These are phyloP conservation scores for Fusarium brevicatenulatum DNA, from an alignment of 2,329 filamentous ascomycete genomes.

Conservation along the genomic window DNA sequence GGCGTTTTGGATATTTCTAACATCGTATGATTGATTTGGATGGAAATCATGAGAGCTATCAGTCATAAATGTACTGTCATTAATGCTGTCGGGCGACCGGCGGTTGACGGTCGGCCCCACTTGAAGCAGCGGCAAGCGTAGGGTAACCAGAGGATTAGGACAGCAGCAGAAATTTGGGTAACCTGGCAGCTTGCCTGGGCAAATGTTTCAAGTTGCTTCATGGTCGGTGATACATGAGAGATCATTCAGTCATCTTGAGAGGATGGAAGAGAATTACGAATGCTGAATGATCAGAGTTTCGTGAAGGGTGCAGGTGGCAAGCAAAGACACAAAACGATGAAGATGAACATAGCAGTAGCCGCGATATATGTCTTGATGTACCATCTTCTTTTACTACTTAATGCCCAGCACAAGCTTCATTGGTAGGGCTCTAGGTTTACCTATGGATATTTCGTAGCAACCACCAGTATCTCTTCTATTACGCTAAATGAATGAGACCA, in stretches of 20 bases:
- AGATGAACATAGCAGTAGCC: fast-evolving
- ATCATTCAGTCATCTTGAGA: fast-evolving
- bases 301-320: fast-evolving
- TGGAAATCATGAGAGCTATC: not conserved
- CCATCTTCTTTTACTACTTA: fast-evolving
- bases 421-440: fast-evolving
- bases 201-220: fast-evolving
- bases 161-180: not conserved
- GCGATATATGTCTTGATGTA: fast-evolving
- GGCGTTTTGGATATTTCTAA: fast-evolving
- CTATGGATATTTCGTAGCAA: fast-evolving
- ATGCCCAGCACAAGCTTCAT: not conserved
- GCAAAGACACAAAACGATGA: fast-evolving
- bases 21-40: not conserved
- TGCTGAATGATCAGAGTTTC: not conserved
- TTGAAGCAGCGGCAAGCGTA: not conserved
- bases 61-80: no score
- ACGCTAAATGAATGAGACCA: not conserved
- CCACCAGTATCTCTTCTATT: fast-evolving
- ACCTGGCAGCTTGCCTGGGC: not conserved
- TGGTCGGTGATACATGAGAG: no score
- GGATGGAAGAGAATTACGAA: fast-evolving
- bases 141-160: not conserved
- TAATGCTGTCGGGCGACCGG: no score
- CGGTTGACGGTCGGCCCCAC: not conserved